Conservation (phyloP, 805 yeast genomes). For the Kluyveromyces dobzhanskii region DNA sequence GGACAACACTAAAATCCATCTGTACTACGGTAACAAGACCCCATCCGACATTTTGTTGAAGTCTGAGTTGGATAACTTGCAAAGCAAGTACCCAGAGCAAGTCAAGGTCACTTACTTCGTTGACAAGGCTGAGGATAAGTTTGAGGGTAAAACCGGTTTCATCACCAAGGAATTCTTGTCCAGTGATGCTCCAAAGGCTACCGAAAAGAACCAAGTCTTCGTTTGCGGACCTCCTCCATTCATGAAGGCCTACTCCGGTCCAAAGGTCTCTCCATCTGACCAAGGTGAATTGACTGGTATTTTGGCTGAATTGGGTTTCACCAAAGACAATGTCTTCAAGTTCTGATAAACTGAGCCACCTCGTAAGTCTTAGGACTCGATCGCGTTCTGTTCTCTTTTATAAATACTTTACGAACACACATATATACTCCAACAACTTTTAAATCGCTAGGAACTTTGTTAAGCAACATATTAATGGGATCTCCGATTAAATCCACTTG, state of each 20-base stretch:
- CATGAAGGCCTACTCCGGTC: slow-evolving; percentile 81
- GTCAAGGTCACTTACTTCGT: slow-evolving; percentile 72
- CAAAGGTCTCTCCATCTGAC: slow-evolving; percentile 74
- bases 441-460: too few species aligned
- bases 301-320: slow-evolving; percentile 80
- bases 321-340: slow-evolving; percentile 82
- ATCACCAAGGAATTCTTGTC: slow-evolving; percentile 68
- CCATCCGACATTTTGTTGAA: slow-evolving; percentile 75
- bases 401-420: too few species aligned
- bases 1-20: slow-evolving; percentile 82
- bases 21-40: slow-evolving; percentile 73
- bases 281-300: slow-evolving; percentile 94
- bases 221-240: slow-evolving; percentile 96
- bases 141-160: slow-evolving; percentile 61
- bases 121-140: slow-evolving; percentile 43
- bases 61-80: slow-evolving; percentile 56
- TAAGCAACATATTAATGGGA: too few species aligned
- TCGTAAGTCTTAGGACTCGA: too few species aligned
- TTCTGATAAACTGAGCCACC: slow-evolving; percentile 34
- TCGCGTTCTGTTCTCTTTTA: too few species aligned
- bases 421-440: too few species aligned
- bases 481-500: too few species aligned
- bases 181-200: slow-evolving; percentile 55
- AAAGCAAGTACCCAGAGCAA: slow-evolving; percentile 61
- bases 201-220: slow-evolving; percentile 63